Base-by-base conservation (phyloP, 2,329 filamentous ascomycete genomes). In the Pseudogymnoascus sp. region DNA sequence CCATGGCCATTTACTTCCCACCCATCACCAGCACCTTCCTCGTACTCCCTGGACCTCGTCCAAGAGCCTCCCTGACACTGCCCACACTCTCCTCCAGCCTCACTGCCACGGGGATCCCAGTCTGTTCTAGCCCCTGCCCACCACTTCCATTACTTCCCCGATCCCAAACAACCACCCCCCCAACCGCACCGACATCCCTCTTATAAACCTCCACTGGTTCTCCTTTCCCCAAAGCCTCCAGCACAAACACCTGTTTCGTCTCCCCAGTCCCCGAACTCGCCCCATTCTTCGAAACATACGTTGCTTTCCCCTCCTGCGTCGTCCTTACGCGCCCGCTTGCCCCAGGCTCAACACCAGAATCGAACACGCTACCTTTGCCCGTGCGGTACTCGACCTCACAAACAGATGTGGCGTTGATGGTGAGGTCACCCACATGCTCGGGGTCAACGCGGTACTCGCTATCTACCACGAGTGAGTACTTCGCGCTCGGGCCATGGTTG, bases 381-480 rank as follows among this genome's bases (percentile, higher is more conserved):
- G 28, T 56, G 50, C n/a, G n/a, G 14, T 56, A 56, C 11, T 56
- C 28, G 10, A 56, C 50, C 11, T 36, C 50, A n/a, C 28, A 85
- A 25, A 83, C 78, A 1, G 81, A 73, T 7, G 74, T 70, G 4
- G 81, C 80, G 23, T 75, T 64, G 25, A 78, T 77, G 25, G 76
- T 70, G 7, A 83, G 77, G 16, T 79, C 70, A 37, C 85, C 79
- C 11, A 79, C 79, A 12, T 81, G 78, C 46, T 73, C 73, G 67
- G 77, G 62, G 25, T 78, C 70, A 6, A 73, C 70, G 12, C 73
- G 70, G 62, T 81, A 81, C 1, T 79, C 80, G 14, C 79, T 82
- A 68, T 83, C 83, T 59, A 83, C 83, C 68, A 77, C 80, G 0
- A 90, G 73, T 0, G 88, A 88, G 69, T 89, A 91, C 7, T 73